A percentile compares a stretch with the other conserved stretches of the same genome.
These are phyloP conservation scores for Trichosanthes cucumerina DNA, from an alignment of 306 rosid species.

Conservation along the genomic window DNA sequence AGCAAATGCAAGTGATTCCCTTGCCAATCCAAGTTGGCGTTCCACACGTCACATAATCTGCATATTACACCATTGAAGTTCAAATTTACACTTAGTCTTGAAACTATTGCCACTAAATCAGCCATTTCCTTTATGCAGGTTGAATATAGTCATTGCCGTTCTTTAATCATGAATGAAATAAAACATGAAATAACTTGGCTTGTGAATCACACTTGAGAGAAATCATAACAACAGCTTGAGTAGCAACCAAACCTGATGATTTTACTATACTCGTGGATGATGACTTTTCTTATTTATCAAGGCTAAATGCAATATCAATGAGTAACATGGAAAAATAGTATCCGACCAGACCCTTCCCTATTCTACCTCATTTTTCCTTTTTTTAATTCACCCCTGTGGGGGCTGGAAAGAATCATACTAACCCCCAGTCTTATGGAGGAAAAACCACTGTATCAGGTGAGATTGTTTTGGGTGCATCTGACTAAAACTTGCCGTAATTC, in stretches of 20 bases:
- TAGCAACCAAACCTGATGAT: background rate
- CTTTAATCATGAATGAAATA: background rate
- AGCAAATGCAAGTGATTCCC: conserved; percentile 85
- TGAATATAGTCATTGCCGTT: background rate
- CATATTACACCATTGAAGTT: conserved; percentile 13
- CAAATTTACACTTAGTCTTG: background rate
- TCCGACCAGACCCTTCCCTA: background rate
- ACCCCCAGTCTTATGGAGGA: background rate
- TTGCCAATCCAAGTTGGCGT: conserved; percentile 70
- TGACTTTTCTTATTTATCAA: background rate
- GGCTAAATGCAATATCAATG: background rate
- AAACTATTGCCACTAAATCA: background rate
- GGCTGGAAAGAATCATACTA: background rate
- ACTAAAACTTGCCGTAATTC: background rate
- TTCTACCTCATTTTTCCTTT: background rate
- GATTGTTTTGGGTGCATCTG: background rate
- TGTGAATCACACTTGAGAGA: background rate
- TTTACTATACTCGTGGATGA: background rate
- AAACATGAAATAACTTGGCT: background rate
- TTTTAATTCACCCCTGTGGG: background rate
- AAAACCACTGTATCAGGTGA: background rate
- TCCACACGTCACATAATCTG: conserved; percentile 56
- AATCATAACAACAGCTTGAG: conserved; percentile 4
- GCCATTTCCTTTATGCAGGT: background rate
- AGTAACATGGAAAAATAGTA: background rate